phyloP scores from a whole-genome alignment of 2,329 filamentous ascomycete species.

The Trichoderma sp. region DNA sequence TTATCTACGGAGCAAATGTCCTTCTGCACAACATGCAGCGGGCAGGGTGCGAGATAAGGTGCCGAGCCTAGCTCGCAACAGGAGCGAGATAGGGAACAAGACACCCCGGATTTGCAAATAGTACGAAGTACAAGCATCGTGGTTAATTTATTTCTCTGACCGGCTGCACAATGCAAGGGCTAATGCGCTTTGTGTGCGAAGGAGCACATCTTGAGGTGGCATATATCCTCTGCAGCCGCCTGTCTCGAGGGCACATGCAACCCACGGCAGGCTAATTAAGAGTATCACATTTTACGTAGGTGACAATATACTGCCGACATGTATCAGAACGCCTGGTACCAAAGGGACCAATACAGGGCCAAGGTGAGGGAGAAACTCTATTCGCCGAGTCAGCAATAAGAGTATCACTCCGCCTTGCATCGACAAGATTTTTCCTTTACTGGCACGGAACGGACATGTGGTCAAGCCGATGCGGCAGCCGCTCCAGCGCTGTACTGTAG shows the following conservation, averaged over 20 bases:
- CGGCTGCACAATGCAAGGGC: slow-evolving; percentile 15
- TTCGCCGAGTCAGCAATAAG: neutral
- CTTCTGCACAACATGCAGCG: slow-evolving; percentile 1
- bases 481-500: neutral
- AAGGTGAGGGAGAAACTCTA: neutral
- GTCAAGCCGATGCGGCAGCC: neutral
- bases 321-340: neutral
- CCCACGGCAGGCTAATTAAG: neutral
- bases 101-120: slow-evolving; percentile 18
- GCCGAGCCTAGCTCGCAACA: slow-evolving; percentile 12
- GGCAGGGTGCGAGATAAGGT: slow-evolving; percentile 17
- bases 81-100: slow-evolving; percentile 4
- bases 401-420: neutral
- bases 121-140: neutral
- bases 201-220: neutral
- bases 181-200: neutral
- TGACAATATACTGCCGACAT: neutral
- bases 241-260: neutral
- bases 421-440: neutral
- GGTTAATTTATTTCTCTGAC: slow-evolving; percentile 13
- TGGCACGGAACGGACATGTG: neutral
- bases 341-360: neutral
- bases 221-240: neutral
- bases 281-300: neutral
- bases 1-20: slow-evolving; percentile 3